Base-by-base conservation (phyloP, 2,329 filamentous ascomycete genomes). In the Neurospora sp. region DNA sequence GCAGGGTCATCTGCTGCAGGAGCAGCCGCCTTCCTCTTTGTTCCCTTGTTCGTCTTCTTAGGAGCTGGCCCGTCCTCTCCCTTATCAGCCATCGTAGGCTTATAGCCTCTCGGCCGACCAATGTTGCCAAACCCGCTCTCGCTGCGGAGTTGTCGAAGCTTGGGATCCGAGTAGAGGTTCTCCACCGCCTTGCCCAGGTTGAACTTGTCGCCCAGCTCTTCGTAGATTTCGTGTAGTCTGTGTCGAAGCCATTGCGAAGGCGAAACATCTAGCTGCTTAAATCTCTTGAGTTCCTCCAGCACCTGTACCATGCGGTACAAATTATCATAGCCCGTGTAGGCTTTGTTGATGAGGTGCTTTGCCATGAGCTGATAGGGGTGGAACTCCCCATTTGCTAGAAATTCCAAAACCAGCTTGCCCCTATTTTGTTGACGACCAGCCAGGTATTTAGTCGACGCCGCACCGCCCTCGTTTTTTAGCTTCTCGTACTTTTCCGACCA, bases 91-190 rank as follows among this genome's bases (percentile, higher is more conserved):
- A 62, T 36, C 7, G 52, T 33, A 33, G 52, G 52, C 71, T 81
- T 84, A 72, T 82, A 81, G 3, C 81, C 82, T 52, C 84, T 85
- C 0, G 86, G 86, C 0, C 86, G 80, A 8, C 86, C 86, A 7
- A 88, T 87, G 72, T 85, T 87, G 67, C 85, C 84, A 71, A 84
- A 87, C 0, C 86, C 86, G 70, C 84, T 83, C 77, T 85, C 85
- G 33, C 79, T 77, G 8, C 86, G 81, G 9, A 88, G 77, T 1
- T 79, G 76, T 15, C 81, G 79, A 1, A 88, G 77, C 75, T 87
- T 87, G 0, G 79, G 77, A 73, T 89, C 86, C 73, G 86, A 84
- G 72, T 88, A 89, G 23, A 88, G 82, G 73, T 86, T 82, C 68
- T 86, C 83, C 1, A 85, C 81, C 1, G 81, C 84, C 74, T 81